Percentiles rank a stretch among this genome's conserved stretches.
phyloP scores from a whole-genome alignment of 129 eudicot species.

The Sambucus nigra region DNA sequence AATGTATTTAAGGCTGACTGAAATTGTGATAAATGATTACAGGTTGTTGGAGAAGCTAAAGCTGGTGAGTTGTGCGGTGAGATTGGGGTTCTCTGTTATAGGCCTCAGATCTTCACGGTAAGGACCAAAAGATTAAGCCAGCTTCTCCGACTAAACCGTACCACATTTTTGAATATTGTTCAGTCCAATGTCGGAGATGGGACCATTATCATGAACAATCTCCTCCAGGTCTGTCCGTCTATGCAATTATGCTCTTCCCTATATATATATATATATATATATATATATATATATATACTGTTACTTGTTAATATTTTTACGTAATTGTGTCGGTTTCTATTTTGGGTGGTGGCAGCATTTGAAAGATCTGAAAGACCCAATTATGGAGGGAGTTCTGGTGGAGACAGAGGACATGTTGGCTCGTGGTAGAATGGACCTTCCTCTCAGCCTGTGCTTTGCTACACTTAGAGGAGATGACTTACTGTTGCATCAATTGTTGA shows the following conservation, averaged over 20 bases:
- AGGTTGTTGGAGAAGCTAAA: slow-evolving; percentile 77
- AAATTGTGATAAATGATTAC: slow-evolving; percentile 10
- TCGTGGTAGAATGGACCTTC: slow-evolving; percentile 84
- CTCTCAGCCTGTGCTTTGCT: slow-evolving; percentile 84
- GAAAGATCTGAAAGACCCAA: slow-evolving; percentile 58
- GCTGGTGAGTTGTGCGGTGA: slow-evolving; percentile 85
- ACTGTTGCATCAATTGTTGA: slow-evolving; percentile 64
- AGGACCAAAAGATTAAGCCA: slow-evolving; percentile 76
- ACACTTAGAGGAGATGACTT: slow-evolving; percentile 68
- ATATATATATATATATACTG: not conserved
- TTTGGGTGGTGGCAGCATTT: slow-evolving; percentile 47
- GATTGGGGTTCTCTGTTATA: slow-evolving; percentile 86
- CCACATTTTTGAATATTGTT: slow-evolving; percentile 60
- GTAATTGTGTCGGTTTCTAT: not conserved
- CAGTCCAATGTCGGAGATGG: slow-evolving; percentile 99
- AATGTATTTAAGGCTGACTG: no score
- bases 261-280: no score
- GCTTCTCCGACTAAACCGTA: slow-evolving; percentile 66
- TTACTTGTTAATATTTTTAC: not conserved
- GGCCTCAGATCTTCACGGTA: slow-evolving; percentile 88
- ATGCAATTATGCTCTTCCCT: no score
- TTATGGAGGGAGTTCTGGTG: slow-evolving; percentile 70
- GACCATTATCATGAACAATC: slow-evolving; percentile 80
- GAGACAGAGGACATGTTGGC: slow-evolving; percentile 91
- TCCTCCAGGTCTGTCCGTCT: slow-evolving; percentile 49